Evolutionary conservation across 352 stramenopile genomes (phyloP), one percentile per base, ranked within the genome.

Genomic region (Globisporangium orthogonon): DNA sequence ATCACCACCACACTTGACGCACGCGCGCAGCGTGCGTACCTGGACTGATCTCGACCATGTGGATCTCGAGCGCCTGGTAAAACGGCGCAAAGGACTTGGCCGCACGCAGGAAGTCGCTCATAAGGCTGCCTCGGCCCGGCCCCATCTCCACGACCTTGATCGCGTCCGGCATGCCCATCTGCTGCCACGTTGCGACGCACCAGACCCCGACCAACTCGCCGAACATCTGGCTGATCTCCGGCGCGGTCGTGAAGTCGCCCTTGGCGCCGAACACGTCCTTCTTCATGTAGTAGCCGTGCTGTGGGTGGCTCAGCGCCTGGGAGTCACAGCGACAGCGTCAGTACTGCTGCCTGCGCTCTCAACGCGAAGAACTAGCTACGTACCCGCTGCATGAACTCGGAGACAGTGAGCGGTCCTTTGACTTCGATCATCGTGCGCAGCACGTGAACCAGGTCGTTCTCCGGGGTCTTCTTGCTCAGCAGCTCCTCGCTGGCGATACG

Each of bases 211-310:
- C 76, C 40, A 97, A 72, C 65, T 98, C 92, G 52, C 92, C 91
- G 65, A 98, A 98, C 71, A 97, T 94, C 59, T 97, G 89, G 44
- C 74, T 95, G 65, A 98, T 97, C 73, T 98, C 92, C 2, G 92
- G 92, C 14, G 92, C 90, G 1, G 92, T 98, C 33, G 93, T 96
- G 71, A 98, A 98, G 75, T 98, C 91, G 58, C 89, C 90, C 50
- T 93, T 73, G 33, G 67, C 80, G 39, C 92, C 92, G 66, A 98
- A 96, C 52, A 97, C 83, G 59, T 97, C 84, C 43, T 86, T 85
- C 65, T 95, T 94, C 72, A 97, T 98, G 77, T 98, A 98, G 73
- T 98, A 98, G 39, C 95, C 95, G 71, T 97, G 83, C 51, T 87
- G 54, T 14, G 89, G 91, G 75, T 98, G 91, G 48, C 87, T 89